phyloP scores from a whole-genome alignment of 2,329 filamentous ascomycete genomes.

The Neofusicoccum cordaticola region DNA sequence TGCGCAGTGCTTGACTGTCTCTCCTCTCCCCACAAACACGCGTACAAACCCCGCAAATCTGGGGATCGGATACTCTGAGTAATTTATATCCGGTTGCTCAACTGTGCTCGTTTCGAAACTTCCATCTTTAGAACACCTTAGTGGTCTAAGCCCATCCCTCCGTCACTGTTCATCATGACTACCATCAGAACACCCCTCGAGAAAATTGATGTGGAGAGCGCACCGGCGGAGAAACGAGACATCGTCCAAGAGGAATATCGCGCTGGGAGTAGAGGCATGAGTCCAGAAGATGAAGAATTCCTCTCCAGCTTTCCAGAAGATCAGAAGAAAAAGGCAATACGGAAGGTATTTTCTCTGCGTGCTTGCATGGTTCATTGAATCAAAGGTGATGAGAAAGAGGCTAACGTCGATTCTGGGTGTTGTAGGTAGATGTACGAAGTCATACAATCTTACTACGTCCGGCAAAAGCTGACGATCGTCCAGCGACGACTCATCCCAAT shows the following conservation, averaged over 20 bases:
- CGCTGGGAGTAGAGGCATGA: constrained; percentile 16
- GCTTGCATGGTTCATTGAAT: no score
- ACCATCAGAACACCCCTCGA: background rate
- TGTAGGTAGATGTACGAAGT: background rate
- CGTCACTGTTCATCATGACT: background rate
- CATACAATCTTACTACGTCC: background rate
- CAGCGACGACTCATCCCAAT: constrained; percentile 26
- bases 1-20: background rate
- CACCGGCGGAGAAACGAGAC: background rate
- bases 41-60: background rate
- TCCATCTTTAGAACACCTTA: no score
- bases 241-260: background rate
- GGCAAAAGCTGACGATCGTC: background rate
- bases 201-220: background rate
- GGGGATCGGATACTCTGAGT: background rate
- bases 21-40: background rate
- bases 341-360: constrained; percentile 20
- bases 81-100: background rate
- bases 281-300: constrained; percentile 28
- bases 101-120: background rate
- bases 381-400: no score
- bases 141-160: no score
- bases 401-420: background rate
- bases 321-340: constrained; percentile 24
- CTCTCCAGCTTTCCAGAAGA: constrained; percentile 24